These are phyloP conservation scores for Anisodus acutangulus DNA, from an alignment of 257 asterid genomes.

Conservation along the genomic window DNA sequence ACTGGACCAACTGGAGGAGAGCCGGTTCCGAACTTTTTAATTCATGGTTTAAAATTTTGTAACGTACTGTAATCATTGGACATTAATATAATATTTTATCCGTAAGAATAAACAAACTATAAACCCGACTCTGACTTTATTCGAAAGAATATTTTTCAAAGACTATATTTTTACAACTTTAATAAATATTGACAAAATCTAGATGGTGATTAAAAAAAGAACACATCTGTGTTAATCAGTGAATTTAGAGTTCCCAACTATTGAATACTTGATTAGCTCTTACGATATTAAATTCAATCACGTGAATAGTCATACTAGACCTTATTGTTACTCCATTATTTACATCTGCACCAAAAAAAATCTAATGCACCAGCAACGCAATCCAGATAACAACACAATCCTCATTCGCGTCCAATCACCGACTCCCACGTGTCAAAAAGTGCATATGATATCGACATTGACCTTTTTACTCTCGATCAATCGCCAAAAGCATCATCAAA, in stretches of 20 bases:
- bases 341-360: not conserved
- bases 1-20: no score
- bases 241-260: not conserved
- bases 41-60: no score
- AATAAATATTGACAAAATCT: no score
- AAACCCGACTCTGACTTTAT: no score
- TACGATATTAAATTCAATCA: not conserved
- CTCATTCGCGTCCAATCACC: constrained; percentile 41
- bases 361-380: constrained; percentile 41
- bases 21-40: no score
- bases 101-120: no score
- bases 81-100: no score
- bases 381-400: constrained; percentile 56
- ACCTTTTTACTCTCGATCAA: constrained; percentile 31
- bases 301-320: not conserved
- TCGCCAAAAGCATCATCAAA: constrained; percentile 20
- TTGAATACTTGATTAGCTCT: not conserved
- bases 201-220: no score
- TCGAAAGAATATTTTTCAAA: no score
- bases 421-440: constrained; percentile 47
- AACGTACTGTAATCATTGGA: no score
- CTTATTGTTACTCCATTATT: not conserved
- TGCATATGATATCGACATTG: constrained; percentile 19
- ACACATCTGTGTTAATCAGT: no score
- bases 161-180: no score